Conservation (phyloP, 73 alveolate species). For the Stentor roeselii region DNA sequence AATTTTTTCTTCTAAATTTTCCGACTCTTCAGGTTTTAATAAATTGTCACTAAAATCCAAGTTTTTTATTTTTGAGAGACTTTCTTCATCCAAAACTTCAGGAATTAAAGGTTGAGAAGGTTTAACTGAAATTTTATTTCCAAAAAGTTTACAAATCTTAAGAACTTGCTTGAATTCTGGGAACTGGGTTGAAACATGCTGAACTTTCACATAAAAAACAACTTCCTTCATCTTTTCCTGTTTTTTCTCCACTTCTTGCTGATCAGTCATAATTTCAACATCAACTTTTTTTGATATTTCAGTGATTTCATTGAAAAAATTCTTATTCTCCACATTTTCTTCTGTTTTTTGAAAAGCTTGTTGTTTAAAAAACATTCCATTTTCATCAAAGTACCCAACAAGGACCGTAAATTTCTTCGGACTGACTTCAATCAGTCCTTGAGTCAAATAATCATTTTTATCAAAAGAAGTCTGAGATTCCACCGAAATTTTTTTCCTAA, state of each 20-base stretch:
- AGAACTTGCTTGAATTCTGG: neutral
- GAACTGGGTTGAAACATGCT: neutral
- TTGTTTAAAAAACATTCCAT: neutral
- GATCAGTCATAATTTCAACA: constrained; percentile 1
- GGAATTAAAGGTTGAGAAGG: too few relatives aligned
- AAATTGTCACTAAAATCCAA: too few relatives aligned
- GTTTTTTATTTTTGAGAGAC: too few relatives aligned
- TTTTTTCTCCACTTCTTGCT: neutral
- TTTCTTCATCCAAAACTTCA: too few relatives aligned
- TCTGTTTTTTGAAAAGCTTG: neutral
- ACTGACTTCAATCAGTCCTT: neutral
- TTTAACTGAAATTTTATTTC: neutral
- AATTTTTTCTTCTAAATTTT: too few relatives aligned
- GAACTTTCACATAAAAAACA: too few relatives aligned
- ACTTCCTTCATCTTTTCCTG: neutral
- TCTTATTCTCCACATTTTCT: neutral
- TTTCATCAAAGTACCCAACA: neutral
- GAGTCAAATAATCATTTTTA: too few relatives aligned
- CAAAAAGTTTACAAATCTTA: too few relatives aligned
- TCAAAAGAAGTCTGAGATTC: too few relatives aligned
- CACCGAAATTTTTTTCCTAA: neutral
- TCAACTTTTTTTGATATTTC: neutral
- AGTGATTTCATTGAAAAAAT: neutral
- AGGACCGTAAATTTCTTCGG: neutral
- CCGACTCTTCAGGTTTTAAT: too few relatives aligned